Conservation (phyloP, 2,329 filamentous ascomycete genomes). For the Aspergillus ibericus region DNA sequence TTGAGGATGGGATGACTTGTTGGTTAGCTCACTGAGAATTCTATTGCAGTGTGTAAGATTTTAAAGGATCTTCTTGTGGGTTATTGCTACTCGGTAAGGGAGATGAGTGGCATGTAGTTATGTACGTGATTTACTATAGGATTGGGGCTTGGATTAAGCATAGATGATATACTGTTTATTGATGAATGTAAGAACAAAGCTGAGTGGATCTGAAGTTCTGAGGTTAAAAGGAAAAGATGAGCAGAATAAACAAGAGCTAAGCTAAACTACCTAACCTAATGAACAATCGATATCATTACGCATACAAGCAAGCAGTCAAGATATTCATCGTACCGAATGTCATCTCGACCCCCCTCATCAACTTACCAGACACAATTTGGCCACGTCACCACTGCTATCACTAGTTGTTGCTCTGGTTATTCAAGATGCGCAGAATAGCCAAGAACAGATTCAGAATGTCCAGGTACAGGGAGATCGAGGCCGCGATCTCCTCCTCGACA, state of each 20-base stretch:
- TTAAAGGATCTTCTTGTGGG: too few relatives aligned
- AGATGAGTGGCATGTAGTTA: too few relatives aligned
- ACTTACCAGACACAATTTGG: too few relatives aligned
- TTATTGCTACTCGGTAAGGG: too few relatives aligned
- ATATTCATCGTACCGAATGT: not conserved
- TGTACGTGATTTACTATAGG: too few relatives aligned
- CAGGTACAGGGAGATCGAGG: conserved; percentile 89
- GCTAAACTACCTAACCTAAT: not conserved
- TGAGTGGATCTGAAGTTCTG: too few relatives aligned
- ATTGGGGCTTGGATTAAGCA: too few relatives aligned
- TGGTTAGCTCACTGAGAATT: too few relatives aligned
- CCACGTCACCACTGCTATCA: not conserved
- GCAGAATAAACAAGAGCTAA: not conserved
- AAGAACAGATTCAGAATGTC: conserved; percentile 98
- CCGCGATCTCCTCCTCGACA: conserved; percentile 96
- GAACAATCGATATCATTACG: not conserved
- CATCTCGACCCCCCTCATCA: not conserved
- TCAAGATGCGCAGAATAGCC: conserved; percentile 90
- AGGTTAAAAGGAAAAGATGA: not conserved
- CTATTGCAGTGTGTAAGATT: too few relatives aligned
- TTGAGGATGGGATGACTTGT: too few relatives aligned
- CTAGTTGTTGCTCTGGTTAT: conserved; percentile 93
- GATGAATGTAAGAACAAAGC: too few relatives aligned
- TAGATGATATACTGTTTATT: too few relatives aligned
- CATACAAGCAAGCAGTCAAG: not conserved